phyloP scores from a whole-genome alignment of 140 eudicot genomes.

The Stevia rebaudiana region DNA sequence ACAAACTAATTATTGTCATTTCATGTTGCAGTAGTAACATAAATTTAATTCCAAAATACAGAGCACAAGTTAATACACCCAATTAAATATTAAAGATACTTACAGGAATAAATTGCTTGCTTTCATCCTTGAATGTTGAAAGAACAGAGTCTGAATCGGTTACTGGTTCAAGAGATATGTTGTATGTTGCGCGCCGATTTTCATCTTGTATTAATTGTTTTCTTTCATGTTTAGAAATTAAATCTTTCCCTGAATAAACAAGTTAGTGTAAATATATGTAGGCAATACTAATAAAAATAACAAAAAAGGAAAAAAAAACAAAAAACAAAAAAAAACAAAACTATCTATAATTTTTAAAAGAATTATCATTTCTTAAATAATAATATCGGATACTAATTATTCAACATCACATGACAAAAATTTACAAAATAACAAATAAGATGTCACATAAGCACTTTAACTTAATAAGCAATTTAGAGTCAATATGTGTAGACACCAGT shows the following conservation, averaged over 20 bases:
- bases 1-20: neutral
- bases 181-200: conserved; percentile 75
- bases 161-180: conserved; percentile 35
- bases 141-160: conserved; percentile 47
- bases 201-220: conserved; percentile 59
- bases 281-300: no score
- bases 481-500: no score
- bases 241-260: conserved; percentile 52
- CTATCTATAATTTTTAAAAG: no score
- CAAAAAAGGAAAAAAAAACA: no score
- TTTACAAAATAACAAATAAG: no score
- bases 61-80: neutral
- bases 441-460: no score
- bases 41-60: neutral
- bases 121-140: conserved; percentile 72
- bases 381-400: no score
- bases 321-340: no score
- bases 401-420: no score
- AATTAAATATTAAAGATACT: conserved; percentile 17
- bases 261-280: conserved; percentile 4
- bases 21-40: neutral
- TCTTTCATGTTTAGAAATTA: conserved; percentile 51
- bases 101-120: conserved; percentile 86
- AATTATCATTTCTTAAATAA: no score
- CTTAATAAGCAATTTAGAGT: no score